phyloP scores from a whole-genome alignment of 139 green algal genomes.

The Chlamydomonas eustigma region DNA sequence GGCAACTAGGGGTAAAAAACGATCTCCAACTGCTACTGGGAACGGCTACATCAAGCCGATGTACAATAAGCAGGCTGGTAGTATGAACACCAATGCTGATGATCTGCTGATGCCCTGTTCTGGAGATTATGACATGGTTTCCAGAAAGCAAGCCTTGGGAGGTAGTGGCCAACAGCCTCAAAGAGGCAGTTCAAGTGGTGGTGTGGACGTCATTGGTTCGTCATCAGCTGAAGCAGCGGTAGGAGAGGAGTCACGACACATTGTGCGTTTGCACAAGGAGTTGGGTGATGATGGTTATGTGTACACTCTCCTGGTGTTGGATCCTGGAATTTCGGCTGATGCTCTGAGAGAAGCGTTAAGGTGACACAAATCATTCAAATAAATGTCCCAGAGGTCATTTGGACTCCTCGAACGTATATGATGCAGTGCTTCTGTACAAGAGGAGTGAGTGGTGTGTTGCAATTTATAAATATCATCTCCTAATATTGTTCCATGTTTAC shows the following conservation, averaged over 20 bases:
- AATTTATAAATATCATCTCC: no score
- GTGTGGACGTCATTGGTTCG: background rate
- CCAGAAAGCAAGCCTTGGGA: background rate
- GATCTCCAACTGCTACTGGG: no score
- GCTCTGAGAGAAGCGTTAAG: constrained; percentile 16
- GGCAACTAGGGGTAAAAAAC: background rate
- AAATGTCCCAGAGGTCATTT: no score
- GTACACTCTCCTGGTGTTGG: constrained; percentile 40
- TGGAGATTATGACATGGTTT: background rate
- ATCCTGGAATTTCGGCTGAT: constrained; percentile 19
- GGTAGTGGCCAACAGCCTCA: no score
- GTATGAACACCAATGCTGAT: background rate
- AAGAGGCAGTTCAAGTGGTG: no score
- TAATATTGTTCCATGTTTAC: no score
- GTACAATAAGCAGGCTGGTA: background rate
- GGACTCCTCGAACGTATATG: no score
- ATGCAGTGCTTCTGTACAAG: no score
- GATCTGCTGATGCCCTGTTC: no score
- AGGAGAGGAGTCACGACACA: no score
- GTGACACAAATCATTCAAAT: constrained; percentile 5
- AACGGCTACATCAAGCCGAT: background rate
- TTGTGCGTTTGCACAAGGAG: background rate
- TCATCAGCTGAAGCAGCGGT: no score
- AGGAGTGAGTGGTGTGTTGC: no score
- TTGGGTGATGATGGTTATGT: background rate